Evolutionary conservation across 1,284 basidiomycete species (phyloP).

Genomic region (Ustilago lituana): DNA sequence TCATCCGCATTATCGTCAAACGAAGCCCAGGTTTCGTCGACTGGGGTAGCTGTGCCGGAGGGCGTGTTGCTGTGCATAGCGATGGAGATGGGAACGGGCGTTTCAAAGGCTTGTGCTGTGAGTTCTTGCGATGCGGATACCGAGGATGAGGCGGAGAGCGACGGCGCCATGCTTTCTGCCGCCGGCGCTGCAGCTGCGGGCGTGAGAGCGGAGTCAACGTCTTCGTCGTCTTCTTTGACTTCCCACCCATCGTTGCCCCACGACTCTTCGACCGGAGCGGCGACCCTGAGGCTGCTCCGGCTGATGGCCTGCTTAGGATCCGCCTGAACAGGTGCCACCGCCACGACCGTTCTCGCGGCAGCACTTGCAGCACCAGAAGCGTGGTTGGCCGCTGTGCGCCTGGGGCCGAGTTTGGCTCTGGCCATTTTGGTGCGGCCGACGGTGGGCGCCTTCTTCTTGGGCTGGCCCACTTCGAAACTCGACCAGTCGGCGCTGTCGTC

Average conservation of each 20-base stretch:
- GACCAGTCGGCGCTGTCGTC: constrained; percentile 60
- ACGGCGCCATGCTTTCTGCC: background rate
- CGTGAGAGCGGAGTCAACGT: too few species aligned
- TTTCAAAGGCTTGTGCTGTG: constrained; percentile 34
- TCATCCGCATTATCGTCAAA: constrained; percentile 37
- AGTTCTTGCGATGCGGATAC: constrained; percentile 34
- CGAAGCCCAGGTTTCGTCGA: constrained; percentile 29
- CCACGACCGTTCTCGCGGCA: constrained; percentile 1
- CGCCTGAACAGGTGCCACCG: constrained; percentile 8
- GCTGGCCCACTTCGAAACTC: constrained; percentile 48
- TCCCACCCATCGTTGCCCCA: constrained; percentile 50
- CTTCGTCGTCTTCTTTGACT: too few species aligned
- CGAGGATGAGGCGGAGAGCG: constrained; percentile 1
- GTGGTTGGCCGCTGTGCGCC: constrained; percentile 19
- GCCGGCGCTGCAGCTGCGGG: background rate
- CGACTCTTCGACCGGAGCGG: constrained; percentile 19
- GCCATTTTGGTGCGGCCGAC: constrained; percentile 35
- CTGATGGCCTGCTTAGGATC: constrained; percentile 34
- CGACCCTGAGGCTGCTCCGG: constrained; percentile 42
- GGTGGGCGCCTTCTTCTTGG: constrained; percentile 33
- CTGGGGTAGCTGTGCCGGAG: background rate
- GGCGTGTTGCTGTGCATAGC: too few species aligned
- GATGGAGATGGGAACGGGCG: constrained; percentile 14
- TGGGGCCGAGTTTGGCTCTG: constrained; percentile 37
- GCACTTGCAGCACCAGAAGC: constrained; percentile 21